These are phyloP conservation scores for Skeletonema tropicum DNA, from an alignment of 108 stramenopile species.

Conservation along the genomic window DNA sequence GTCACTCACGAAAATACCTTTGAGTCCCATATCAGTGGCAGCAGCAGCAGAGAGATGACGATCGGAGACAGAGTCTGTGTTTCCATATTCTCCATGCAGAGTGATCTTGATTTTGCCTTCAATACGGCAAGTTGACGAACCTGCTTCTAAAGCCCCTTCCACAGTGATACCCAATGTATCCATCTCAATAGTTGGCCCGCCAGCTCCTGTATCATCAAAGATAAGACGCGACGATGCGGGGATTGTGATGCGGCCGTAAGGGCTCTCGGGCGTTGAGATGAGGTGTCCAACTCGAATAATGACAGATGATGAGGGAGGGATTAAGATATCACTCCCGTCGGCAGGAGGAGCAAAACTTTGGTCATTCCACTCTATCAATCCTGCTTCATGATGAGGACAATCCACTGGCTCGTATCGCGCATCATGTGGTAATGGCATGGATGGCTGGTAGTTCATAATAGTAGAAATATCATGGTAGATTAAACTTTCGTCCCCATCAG, in stretches of 20 bases:
- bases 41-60: neutral
- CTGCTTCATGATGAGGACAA: conserved; percentile 13
- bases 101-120: conserved; percentile 14
- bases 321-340: neutral
- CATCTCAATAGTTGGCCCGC: conserved; percentile 10
- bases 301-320: neutral
- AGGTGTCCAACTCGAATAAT: neutral
- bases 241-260: conserved; percentile 24
- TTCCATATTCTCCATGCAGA: conserved; percentile 11
- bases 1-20: conserved; percentile 13
- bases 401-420: neutral
- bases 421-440: too few species aligned
- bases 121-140: conserved; percentile 22
- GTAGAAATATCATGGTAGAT: too few species aligned
- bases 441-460: too few species aligned
- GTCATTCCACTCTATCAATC: conserved; percentile 8
- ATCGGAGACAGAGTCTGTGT: too few species aligned
- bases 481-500: too few species aligned
- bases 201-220: conserved; percentile 12
- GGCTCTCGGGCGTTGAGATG: neutral
- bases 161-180: conserved; percentile 19
- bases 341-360: neutral
- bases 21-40: conserved; percentile 11
- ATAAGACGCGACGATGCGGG: conserved; percentile 12
- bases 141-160: conserved; percentile 13